Evolutionary conservation across 257 asterid species (phyloP).

Genomic region (Rhazya stricta): DNA sequence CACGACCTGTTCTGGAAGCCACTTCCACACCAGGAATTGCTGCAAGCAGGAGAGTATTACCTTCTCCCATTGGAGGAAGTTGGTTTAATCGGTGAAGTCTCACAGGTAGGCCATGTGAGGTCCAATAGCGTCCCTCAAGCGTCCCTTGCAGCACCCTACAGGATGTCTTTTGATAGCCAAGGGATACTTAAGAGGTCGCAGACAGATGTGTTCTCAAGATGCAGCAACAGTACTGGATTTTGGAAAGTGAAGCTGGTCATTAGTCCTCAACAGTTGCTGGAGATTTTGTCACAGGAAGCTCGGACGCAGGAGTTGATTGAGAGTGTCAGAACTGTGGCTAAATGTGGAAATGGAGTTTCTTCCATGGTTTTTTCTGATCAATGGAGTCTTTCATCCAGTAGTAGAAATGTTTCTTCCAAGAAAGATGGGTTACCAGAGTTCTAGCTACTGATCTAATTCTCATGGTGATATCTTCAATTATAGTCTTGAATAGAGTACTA

Average conservation of each 20-base stretch:
- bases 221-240: conserved; percentile 23
- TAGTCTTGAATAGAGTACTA: too few species aligned
- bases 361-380: conserved; percentile 47
- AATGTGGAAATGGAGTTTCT: conserved; percentile 48
- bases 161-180: conserved; percentile 73
- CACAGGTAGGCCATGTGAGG: conserved; percentile 51
- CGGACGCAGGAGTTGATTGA: conserved; percentile 77
- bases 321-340: conserved; percentile 80
- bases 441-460: too few species aligned
- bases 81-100: neutral
- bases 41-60: conserved; percentile 61
- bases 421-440: conserved; percentile 22
- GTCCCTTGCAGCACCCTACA: conserved; percentile 37
- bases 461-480: neutral
- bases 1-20: conserved; percentile 85
- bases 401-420: conserved; percentile 43
- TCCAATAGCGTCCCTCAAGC: conserved; percentile 53
- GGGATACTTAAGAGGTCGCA: conserved; percentile 27
- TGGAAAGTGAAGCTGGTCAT: conserved; percentile 92
- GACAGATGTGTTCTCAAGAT: neutral
- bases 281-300: conserved; percentile 68
- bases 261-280: conserved; percentile 55
- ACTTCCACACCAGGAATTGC: conserved; percentile 45
- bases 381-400: conserved; percentile 71
- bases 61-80: conserved; percentile 51